Evolutionary conservation across 352 stramenopile genomes (phyloP).

Genomic region (Globisporangium viniferum): DNA sequence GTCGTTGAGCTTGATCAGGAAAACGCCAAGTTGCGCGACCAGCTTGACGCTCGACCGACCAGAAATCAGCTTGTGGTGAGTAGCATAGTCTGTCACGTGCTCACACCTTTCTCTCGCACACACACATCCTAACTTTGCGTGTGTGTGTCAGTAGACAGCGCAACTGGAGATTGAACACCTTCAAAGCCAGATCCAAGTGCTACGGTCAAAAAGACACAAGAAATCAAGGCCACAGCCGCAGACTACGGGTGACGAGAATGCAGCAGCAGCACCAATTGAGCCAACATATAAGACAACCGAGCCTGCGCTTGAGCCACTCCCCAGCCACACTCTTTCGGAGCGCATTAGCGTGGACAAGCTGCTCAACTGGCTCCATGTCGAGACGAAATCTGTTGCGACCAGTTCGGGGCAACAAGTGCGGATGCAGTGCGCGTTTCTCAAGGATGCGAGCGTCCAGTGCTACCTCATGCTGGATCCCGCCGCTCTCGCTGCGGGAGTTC

Average conservation of each 20-base stretch:
- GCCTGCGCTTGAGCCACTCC: conserved; percentile 10
- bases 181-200: neutral
- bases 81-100: neutral
- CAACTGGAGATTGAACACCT: conserved; percentile 14
- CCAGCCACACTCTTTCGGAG: conserved; percentile 17
- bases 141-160: conserved; percentile 1
- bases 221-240: neutral
- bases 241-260: neutral
- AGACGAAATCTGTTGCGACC: conserved; percentile 13
- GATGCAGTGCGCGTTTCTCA: conserved; percentile 19
- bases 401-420: neutral
- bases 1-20: conserved; percentile 17
- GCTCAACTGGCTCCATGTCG: conserved; percentile 27
- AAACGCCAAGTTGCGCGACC: conserved; percentile 27
- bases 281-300: neutral
- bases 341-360: conserved; percentile 31
- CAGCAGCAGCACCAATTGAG: neutral
- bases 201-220: neutral
- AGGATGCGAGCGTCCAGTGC: conserved; percentile 22
- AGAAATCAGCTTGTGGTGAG: conserved; percentile 21
- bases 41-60: conserved; percentile 18
- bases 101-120: neutral
- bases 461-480: conserved; percentile 26
- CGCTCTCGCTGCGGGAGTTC: neutral
- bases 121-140: neutral